Base-by-base conservation (phyloP, 176 grass and related monocot genomes). In the Rhynchospora pubera region DNA sequence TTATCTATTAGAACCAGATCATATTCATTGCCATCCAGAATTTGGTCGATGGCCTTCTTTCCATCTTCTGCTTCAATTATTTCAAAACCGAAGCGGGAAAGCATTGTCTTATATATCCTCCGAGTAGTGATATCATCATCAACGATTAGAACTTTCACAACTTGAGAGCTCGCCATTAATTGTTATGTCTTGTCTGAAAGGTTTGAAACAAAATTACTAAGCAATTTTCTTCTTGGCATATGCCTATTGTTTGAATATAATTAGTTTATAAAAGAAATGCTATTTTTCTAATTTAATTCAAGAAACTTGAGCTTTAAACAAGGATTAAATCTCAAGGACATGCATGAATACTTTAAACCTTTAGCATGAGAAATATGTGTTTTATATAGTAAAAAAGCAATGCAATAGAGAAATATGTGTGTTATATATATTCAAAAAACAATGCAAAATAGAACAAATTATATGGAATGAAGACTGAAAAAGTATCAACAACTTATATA, bases 41-140 rank as follows among this genome's bases (percentile, higher is more conserved):
- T 34, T 43, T 22, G 26, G 45, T 80, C 78, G 16, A 80, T 57
- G 4, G 78, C 78, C 14, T 42, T 30, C 62, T 80, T 80, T 3
- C 78, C 78, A 3, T 80, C 62, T 80, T 44, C 43, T 1, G 57
- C 78, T 61, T 80, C 78, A 47, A 19, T 61, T 12, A 80, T 32
- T 45, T 64, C 9, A 46, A 80, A 80, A 10, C 60, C 44, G 18
- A 44, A 22, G 30, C 16, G 44, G 11, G 10, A 9, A 14, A 73
- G 69, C 45, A 73, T 50, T 19, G 0, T 50, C 69, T 0, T 73
- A 18, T 50, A 2, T 6, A 73, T 22, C 69, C 21, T 5, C 50
- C 69, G 69, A 73, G 23, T 7, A 9, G 48, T 1, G 45, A 5
- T 1, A 73, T 48, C 7, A 9, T 73, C 69, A 50, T 73, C 69